Evolutionary conservation across 345 rosid species (phyloP).

Genomic region (Gossypium mustelinum): DNA sequence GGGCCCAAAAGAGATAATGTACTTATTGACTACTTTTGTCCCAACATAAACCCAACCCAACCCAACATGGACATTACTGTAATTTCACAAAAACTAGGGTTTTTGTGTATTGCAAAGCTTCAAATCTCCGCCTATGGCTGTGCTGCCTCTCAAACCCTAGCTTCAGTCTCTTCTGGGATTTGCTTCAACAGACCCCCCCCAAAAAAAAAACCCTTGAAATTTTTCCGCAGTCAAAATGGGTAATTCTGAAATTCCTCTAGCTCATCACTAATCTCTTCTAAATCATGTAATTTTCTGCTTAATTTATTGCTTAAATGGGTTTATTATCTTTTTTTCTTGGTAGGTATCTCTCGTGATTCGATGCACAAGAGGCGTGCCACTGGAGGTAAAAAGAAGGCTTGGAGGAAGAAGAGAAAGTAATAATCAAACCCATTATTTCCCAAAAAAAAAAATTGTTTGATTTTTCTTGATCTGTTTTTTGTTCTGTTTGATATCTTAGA

Average conservation of each 20-base stretch:
- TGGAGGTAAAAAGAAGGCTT: slow-evolving; percentile 84
- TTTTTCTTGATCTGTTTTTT: neutral
- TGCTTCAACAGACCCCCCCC: neutral
- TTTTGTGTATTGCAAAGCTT: neutral
- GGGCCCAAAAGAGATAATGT: neutral
- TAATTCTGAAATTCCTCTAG: neutral
- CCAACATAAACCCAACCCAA: neutral
- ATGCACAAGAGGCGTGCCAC: slow-evolving; percentile 95
- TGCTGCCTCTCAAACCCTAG: neutral
- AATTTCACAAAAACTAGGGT: slow-evolving; percentile 13
- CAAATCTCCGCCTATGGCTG: neutral
- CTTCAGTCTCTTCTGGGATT: neutral
- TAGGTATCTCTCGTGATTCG: slow-evolving; percentile 84
- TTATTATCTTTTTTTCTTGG: neutral
- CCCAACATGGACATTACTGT: slow-evolving; percentile 11
- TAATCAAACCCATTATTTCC: neutral
- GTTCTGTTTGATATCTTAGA: neutral
- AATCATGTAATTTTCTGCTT: neutral
- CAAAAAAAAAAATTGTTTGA: too few relatives aligned
- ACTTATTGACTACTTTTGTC: neutral
- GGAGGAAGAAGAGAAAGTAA: slow-evolving; percentile 95
- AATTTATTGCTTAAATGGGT: neutral
- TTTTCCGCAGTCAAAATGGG: neutral
- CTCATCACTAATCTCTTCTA: neutral
- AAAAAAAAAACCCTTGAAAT: neutral